Evolutionary conservation across 2,329 filamentous ascomycete genomes (phyloP).

Genomic region (Scytalidium lignicola): DNA sequence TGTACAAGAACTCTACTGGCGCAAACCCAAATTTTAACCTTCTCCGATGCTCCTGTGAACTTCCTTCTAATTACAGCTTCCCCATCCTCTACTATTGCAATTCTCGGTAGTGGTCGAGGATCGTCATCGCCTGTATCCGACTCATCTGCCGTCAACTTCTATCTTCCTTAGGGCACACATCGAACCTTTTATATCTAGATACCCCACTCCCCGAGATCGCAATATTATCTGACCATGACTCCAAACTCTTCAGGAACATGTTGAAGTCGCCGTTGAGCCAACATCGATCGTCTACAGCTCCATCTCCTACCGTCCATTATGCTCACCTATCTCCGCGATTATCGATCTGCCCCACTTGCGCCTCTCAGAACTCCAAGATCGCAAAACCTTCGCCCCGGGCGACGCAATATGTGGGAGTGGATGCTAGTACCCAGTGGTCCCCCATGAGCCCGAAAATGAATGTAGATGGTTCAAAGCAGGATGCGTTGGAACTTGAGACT

Average conservation of each 20-base stretch:
- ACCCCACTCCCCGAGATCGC: not conserved
- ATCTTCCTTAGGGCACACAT: not conserved
- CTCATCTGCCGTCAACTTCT: not conserved
- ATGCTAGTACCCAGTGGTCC: slow-evolving; percentile 25
- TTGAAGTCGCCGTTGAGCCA: slow-evolving; percentile 21
- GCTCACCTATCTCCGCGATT: slow-evolving; percentile 17
- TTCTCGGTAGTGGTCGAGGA: no score
- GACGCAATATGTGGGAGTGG: slow-evolving; percentile 19
- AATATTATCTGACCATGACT: slow-evolving; percentile 13
- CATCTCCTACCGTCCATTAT: slow-evolving; percentile 24
- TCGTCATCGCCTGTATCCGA: not conserved
- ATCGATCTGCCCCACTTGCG: slow-evolving; percentile 18
- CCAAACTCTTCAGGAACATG: slow-evolving; percentile 19
- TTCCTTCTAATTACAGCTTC: no score
- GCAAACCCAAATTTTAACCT: no score
- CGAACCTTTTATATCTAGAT: not conserved
- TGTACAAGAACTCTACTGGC: no score
- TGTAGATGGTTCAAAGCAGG: not conserved
- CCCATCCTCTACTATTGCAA: no score
- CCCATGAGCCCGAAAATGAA: slow-evolving; percentile 16
- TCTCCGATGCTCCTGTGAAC: no score
- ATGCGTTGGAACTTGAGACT: not conserved
- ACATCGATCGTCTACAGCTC: slow-evolving; percentile 18
- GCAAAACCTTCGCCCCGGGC: slow-evolving; percentile 9
- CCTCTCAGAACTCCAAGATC: slow-evolving; percentile 14